phyloP scores from a whole-genome alignment of 1,139 yeast genomes.

The Pichia sp. region DNA sequence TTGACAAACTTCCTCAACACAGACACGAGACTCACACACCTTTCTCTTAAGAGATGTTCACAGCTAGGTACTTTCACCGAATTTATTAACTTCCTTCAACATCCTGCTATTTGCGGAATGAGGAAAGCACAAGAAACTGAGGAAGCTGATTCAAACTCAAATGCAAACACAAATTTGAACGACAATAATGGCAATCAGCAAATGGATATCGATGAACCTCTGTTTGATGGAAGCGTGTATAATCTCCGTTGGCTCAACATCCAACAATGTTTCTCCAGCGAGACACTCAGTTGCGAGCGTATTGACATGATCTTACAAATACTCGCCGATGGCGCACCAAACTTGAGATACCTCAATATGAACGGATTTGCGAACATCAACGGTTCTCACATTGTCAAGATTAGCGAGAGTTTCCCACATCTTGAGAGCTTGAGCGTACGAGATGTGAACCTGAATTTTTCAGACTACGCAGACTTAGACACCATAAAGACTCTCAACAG shows the following conservation, averaged over 20 bases:
- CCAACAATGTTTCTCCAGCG: conserved; percentile 65
- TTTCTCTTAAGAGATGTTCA: conserved; percentile 74
- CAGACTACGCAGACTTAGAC: conserved; percentile 5
- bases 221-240: conserved; percentile 28
- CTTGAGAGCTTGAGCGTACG: conserved; percentile 47
- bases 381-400: conserved; percentile 43
- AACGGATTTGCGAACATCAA: conserved; percentile 66
- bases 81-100: conserved; percentile 60
- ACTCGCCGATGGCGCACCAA: conserved; percentile 26
- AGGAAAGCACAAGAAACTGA: not conserved
- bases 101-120: conserved; percentile 48
- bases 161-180: too few species aligned
- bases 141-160: too few species aligned
- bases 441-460: conserved; percentile 20
- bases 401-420: conserved; percentile 46
- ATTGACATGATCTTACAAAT: conserved; percentile 8
- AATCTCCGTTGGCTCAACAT: conserved; percentile 65
- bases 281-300: conserved; percentile 8
- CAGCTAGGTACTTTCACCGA: conserved; percentile 64
- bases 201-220: not conserved
- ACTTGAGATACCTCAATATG: conserved; percentile 53
- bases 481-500: conserved; percentile 4
- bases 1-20: conserved; percentile 42
- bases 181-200: not conserved
- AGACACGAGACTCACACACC: conserved; percentile 59